Evolutionary conservation across 106 monocot genomes (phyloP).

Genomic region (Posidonia australis): DNA sequence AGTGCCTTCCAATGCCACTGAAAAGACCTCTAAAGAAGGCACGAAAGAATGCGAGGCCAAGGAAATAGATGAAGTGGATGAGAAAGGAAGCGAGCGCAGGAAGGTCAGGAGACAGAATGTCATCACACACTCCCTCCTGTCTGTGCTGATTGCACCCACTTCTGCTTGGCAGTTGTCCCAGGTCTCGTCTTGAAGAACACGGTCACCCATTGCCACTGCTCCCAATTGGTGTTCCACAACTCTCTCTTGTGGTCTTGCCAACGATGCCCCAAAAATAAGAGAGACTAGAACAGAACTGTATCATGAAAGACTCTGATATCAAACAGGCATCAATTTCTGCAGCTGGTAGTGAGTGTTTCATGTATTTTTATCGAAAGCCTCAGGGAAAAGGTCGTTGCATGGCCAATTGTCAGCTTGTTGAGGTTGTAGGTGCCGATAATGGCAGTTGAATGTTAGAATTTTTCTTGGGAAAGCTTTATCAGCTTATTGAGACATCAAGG

Average conservation of each 20-base stretch:
- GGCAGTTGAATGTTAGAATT: too few relatives aligned
- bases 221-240: neutral
- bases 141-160: conserved; percentile 8
- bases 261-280: too few relatives aligned
- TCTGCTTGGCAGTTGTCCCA: conserved; percentile 12
- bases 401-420: too few relatives aligned
- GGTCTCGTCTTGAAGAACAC: conserved; percentile 9
- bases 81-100: conserved; percentile 6
- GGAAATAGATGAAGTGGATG: neutral
- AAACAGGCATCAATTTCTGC: too few relatives aligned
- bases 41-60: neutral
- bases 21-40: neutral
- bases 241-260: neutral
- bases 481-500: too few relatives aligned
- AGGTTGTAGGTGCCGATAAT: too few relatives aligned
- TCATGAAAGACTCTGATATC: too few relatives aligned
- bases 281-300: too few relatives aligned
- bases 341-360: too few relatives aligned
- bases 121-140: conserved; percentile 7
- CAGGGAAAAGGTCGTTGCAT: too few relatives aligned
- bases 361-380: too few relatives aligned
- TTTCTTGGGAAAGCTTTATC: too few relatives aligned
- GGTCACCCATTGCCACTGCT: neutral
- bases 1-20: neutral
- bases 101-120: conserved; percentile 12